Conservation (phyloP, 371 early-diverging fungal species). For the Mortierella polycephala region DNA sequence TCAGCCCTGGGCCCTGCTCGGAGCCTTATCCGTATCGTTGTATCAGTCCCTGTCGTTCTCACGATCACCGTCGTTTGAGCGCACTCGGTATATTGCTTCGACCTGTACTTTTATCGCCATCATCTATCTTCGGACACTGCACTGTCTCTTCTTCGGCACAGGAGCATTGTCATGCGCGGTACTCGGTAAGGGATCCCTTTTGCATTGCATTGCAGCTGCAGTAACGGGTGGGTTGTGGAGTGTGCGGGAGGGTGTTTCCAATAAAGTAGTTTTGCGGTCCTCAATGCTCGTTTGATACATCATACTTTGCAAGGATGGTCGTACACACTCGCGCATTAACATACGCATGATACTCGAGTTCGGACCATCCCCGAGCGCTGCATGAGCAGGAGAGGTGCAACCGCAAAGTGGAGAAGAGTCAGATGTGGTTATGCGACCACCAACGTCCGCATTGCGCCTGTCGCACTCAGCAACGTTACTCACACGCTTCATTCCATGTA, state of each 20-base stretch:
- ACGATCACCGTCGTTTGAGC: constrained; percentile 50
- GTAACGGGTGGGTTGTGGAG: neutral
- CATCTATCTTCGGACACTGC: constrained; percentile 49
- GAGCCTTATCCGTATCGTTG: constrained; percentile 46
- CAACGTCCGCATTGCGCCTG: no score
- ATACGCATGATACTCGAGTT: no score
- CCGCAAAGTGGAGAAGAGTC: neutral
- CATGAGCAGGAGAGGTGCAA: neutral
- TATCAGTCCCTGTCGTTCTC: constrained; percentile 54
- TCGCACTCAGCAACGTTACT: no score
- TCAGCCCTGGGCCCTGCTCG: constrained; percentile 36
- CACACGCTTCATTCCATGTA: no score
- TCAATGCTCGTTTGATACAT: no score
- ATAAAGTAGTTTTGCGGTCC: neutral
- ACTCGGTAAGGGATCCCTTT: constrained; percentile 31
- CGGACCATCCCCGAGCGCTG: no score
- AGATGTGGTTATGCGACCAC: no score
- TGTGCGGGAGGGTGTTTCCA: neutral
- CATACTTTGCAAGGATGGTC: neutral
- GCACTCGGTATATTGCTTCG: constrained; percentile 52
- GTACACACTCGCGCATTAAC: neutral
- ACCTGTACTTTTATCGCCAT: constrained; percentile 54
- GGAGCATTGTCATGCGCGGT: constrained; percentile 53
- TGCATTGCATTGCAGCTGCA: neutral
- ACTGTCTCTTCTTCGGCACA: constrained; percentile 56